Evolutionary conservation across 768 basidiomycete genomes (phyloP), one percentile per base, ranked within the genome.

Genomic region (Xanthoconium stramineum): DNA sequence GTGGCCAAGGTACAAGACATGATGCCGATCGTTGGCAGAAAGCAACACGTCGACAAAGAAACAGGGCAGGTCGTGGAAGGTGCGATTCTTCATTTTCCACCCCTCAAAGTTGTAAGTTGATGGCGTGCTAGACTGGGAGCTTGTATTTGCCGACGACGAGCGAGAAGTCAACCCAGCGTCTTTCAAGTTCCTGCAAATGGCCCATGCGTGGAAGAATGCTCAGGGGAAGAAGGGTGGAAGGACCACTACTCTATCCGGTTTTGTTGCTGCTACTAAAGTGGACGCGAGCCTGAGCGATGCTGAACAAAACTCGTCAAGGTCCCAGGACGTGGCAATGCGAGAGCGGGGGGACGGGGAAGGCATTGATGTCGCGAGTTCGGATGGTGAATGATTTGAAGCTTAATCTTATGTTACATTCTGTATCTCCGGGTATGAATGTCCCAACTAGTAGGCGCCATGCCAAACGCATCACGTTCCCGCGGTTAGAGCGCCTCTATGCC

Each of bases 71-170:
- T 84, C 33, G 85, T 94, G 29, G 93, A 94, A 83, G 92, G 91
- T 84, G 72, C 61, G 82, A 64, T 57, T 60, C 24, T 24, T 50
- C 7, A 52, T 20, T 8, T 39, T 29, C 46, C 54, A 37, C 38
- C 38, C 30, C 7, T 48, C 9, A 28, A 37, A 30, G 33, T 38
- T 48, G 30, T 53, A 33, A 12, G 38, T 36, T 61, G 20, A 60
- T 19, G 6, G 30, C 42, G n/a, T 52, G 42, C 13, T 55, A 94
- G 95, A 96, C 65, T 96, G 90, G 86, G 95, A 96, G 66, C 83
- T 95, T 66, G 86, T 95, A 20, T 98, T 98, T 71, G 86, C 94
- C 29, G 96, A 98, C 76, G 96, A 98, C 80, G 94, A 97, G 66
- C 82, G 88, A 50, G 95, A 96, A 66, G 83, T 88, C 45, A 96